These are phyloP conservation scores for Bipolaris zeicola DNA, from an alignment of 2,329 filamentous ascomycete genomes.

Conservation along the genomic window DNA sequence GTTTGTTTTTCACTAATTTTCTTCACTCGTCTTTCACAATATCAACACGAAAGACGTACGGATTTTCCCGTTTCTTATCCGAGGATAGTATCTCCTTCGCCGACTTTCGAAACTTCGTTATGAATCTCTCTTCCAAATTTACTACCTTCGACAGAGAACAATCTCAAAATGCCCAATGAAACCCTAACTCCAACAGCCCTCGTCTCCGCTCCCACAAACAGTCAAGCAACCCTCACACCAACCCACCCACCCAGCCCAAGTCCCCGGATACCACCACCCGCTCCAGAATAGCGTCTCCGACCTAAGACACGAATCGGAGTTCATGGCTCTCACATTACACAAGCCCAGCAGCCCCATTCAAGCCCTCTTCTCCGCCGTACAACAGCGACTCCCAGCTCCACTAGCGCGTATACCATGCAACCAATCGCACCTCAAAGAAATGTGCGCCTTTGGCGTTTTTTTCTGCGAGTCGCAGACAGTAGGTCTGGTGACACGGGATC, in stretches of 20 bases:
- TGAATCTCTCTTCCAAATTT: not conserved
- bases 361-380: not conserved
- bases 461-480: not conserved
- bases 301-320: slow-evolving; percentile 39
- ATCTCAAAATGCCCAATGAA: not conserved
- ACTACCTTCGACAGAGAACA: no score
- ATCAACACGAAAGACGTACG: no score
- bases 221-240: not conserved
- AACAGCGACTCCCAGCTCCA: not conserved
- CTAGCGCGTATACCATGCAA: not conserved
- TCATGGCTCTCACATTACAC: slow-evolving; percentile 14
- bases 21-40: no score
- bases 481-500: slow-evolving; percentile 4
- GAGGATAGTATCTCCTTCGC: no score
- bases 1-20: no score
- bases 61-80: no score
- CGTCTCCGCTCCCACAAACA: not conserved
- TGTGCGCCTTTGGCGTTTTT: not conserved
- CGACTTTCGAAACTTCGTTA: no score
- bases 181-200: not conserved
- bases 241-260: slow-evolving; percentile 18
- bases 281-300: slow-evolving; percentile 5
- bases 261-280: slow-evolving; percentile 4
- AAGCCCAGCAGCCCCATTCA: not conserved
- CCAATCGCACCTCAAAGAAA: not conserved